Base-by-base conservation (phyloP, 1,284 basidiomycete species). In the Waitea zeae region DNA sequence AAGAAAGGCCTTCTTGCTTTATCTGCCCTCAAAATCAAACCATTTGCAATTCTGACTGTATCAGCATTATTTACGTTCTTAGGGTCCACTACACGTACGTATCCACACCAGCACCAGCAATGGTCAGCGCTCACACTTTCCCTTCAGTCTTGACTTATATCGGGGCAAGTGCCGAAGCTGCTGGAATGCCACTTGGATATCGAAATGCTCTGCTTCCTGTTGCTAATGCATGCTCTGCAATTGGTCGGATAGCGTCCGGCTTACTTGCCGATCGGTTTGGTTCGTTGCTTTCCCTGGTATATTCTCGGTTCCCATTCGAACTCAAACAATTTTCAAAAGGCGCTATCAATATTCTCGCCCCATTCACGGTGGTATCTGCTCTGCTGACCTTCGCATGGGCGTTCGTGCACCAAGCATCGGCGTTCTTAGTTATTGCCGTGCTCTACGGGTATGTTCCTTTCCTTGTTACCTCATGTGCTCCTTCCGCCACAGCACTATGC, bases 321-420 rank as follows among this genome's bases (percentile, higher is more conserved):
- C 29, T 27, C n/a, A 26, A 9, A 30, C 7, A 6, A 1, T 12
- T n/a, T 31, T n/a, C 29, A 4, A 4, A 14, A 67, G 69, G 72
- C 4, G 48, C 65, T 0, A 49, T 70, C 36, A 75, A 68, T 40
- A 52, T 70, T 19, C 67, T 73, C 53, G 62, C 62, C 12, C 71
- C 70, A 1, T 59, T 64, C 19, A 68, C 64, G 0, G 41, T 57
- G 6, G 20, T 61, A 7, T 60, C 69, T 2, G 70, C 57, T 1
- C 48, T 70, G 19, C 42, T 72, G 12, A 73, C 70, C 2, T 67
- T 60, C 40, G 58, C 59, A 3, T 77, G 72, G 73, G 72, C 73
- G 6, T 67, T 64, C 42, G 61, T 64, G 1, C 47, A 45, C 20
- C 56, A 50, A 12, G 42, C 58, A 20, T 52, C 47, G 0, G 52